A percentile compares a stretch with the other conserved stretches of the same genome.
Evolutionary conservation across 768 basidiomycete species (phyloP).

Genomic region (Rubroboletus satanas): DNA sequence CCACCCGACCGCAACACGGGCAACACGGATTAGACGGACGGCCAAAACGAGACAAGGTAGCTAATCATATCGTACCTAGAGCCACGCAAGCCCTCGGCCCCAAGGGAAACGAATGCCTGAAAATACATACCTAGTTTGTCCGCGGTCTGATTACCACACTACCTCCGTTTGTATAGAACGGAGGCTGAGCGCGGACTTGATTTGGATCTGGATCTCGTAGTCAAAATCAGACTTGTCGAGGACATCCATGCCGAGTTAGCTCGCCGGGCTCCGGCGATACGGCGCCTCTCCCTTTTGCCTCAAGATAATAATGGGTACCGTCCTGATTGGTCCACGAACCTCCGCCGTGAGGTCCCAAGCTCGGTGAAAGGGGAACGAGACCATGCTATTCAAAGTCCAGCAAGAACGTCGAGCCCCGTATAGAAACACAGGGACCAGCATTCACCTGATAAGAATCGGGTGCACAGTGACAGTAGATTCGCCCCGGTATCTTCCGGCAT

Average conservation of each 20-base stretch:
- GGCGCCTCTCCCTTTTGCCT: conserved; percentile 2
- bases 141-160: conserved; percentile 23
- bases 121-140: conserved; percentile 9
- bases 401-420: background rate
- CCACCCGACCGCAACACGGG: conserved; percentile 1
- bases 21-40: background rate
- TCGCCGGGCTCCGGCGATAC: conserved; percentile 1
- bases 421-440: conserved; percentile 2
- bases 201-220: conserved; percentile 17
- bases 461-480: background rate
- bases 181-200: conserved; percentile 4
- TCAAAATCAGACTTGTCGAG: conserved; percentile 27
- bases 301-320: background rate
- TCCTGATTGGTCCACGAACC: conserved; percentile 17
- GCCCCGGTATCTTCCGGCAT: conserved; percentile 21
- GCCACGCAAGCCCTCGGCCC: conserved; percentile 23
- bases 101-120: conserved; percentile 14
- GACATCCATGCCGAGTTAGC: conserved; percentile 1
- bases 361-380: conserved; percentile 4
- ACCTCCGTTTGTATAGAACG: conserved; percentile 16
- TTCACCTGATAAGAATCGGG: background rate
- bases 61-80: conserved; percentile 15
- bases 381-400: background rate
- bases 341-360: conserved; percentile 9
- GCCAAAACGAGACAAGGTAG: background rate